phyloP scores from a whole-genome alignment of 1,139 yeast species.

The Sporopachydermia cereana region DNA sequence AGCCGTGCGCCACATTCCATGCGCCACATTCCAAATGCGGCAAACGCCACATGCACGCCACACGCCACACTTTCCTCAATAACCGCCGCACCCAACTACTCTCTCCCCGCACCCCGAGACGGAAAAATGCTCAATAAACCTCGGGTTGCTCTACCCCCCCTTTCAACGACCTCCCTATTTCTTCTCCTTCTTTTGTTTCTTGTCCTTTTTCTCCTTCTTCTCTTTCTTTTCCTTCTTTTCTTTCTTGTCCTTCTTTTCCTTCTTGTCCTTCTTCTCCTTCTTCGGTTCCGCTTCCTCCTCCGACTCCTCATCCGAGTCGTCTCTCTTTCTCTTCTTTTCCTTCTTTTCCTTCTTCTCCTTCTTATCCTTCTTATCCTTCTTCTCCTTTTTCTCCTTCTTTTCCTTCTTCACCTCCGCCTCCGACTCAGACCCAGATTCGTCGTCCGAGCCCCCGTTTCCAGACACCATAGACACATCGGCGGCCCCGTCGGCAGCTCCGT shows the following conservation, averaged over 20 bases:
- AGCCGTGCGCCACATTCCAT: too few relatives aligned
- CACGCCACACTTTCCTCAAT: too few relatives aligned
- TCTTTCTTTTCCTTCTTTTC: conserved; percentile 14
- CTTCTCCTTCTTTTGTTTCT: conserved; percentile 17
- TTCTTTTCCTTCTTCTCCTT: conserved; percentile 13
- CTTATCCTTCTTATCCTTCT: conserved; percentile 10
- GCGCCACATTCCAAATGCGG: too few relatives aligned
- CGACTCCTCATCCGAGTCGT: conserved; percentile 13
- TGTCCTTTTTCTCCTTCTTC: conserved; percentile 14
- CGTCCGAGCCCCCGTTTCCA: conserved; percentile 17
- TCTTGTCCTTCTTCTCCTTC: conserved; percentile 20
- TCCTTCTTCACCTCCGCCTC: conserved; percentile 9
- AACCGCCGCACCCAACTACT: too few relatives aligned
- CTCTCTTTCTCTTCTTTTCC: conserved; percentile 17
- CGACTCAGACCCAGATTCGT: conserved; percentile 9
- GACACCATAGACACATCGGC: conserved; percentile 18
- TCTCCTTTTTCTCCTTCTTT: conserved; percentile 9
- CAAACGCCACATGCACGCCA: too few relatives aligned
- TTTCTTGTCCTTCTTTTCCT: conserved; percentile 8
- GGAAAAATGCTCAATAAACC: too few relatives aligned
- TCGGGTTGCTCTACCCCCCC: too few relatives aligned
- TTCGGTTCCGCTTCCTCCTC: conserved; percentile 14
- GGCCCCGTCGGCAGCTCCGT: conserved; percentile 79
- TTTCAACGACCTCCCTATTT: too few relatives aligned
- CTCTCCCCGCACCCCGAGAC: too few relatives aligned